Evolutionary conservation across 2,329 filamentous ascomycete species (phyloP), one percentile per base, ranked within the genome.

Genomic region (Zymoseptoria crescenta): DNA sequence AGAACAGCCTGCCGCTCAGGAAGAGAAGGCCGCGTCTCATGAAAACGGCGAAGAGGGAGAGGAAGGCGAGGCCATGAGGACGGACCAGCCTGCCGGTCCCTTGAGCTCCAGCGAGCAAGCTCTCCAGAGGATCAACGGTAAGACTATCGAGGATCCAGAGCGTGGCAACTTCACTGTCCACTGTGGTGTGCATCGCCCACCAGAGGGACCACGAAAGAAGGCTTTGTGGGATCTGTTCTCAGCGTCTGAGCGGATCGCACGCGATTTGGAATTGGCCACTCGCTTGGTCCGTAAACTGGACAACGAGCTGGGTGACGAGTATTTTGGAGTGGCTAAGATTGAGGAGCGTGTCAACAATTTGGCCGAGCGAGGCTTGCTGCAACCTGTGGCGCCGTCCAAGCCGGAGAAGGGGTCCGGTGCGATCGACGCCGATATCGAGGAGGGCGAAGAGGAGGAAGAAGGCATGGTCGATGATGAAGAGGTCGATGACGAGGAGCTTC

Each of bases 91-190:
- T 20, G 35, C 35, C 48, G 52, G 60, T 19, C 49, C 61, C 53
- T 35, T 74, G 75, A 29, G 68, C 71, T 62, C 58, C 7, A 68
- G 66, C 53, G 89, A 96, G 52, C 93, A 89, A 70, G 93, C 93
- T 1, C 81, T 96, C 0, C 91, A 94, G 62, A 90, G 91, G n/a
- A 87, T 99, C 68, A 97, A 99, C 69, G 91, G 92, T 66, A 97
- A 99, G 79, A 96, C 91, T 0, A 96, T 99, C 62, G 91, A 96
- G 69, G 94, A 99, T 70, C 88, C 96, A 65, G 86, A 88, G 53
- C 88, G 93, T 55, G 94, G 94, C 49, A 94, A 99, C 72, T 99
- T 99, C 73, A 93, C 93, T 29, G 96, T 94, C 71, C 94, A 99
- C 70, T 94, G 97, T 54, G 94, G 94, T 60, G 89, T 99, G 21